Conservation (phyloP, 148 eudicot genomes). For the Rhododendron griersonianum region DNA sequence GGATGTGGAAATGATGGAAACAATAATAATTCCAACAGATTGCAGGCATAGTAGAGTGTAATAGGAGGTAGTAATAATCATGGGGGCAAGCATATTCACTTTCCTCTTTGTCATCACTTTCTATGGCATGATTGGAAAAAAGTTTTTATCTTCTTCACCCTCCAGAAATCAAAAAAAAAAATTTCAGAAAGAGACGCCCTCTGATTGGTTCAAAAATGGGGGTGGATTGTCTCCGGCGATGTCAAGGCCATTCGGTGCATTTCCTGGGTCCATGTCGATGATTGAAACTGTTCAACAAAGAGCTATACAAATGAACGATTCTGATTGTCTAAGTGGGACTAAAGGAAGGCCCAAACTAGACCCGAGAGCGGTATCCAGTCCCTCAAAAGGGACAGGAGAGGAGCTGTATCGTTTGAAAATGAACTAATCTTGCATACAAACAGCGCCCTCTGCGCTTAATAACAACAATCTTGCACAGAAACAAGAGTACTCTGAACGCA, state of each 20-base stretch:
- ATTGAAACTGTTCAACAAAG: background rate
- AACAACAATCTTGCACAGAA: background rate
- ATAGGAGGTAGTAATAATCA: constrained; percentile 15
- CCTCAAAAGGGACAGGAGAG: background rate
- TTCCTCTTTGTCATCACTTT: constrained; percentile 51
- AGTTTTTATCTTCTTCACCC: constrained; percentile 15
- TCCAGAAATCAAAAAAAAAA: background rate
- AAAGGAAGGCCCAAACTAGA: background rate
- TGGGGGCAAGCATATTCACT: constrained; percentile 28
- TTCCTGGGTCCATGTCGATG: background rate
- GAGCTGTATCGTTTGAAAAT: background rate
- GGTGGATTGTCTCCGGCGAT: background rate
- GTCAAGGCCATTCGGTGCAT: background rate
- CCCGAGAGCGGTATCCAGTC: background rate
- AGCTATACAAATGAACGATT: background rate
- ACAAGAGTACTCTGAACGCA: background rate
- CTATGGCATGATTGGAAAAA: constrained; percentile 34
- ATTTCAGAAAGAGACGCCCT: background rate
- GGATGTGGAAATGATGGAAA: constrained; percentile 23
- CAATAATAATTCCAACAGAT: constrained; percentile 1
- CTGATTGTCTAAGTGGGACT: background rate
- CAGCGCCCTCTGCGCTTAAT: background rate
- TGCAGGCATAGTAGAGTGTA: background rate
- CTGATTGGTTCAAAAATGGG: background rate
- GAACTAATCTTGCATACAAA: background rate